These are phyloP conservation scores for Russula sp. DNA, from an alignment of 768 basidiomycete species.

Conservation along the genomic window DNA sequence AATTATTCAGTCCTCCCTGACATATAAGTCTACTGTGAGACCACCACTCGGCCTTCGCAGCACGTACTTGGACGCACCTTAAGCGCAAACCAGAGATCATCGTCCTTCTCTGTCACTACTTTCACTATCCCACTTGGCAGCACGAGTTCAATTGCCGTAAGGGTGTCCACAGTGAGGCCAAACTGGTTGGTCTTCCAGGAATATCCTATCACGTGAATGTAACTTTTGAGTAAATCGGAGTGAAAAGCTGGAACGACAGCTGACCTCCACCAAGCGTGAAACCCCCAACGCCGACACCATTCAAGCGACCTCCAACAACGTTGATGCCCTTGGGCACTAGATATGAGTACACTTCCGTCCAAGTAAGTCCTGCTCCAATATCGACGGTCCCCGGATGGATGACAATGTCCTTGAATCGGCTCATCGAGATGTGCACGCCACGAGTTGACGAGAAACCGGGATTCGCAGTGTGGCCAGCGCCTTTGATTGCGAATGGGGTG, in stretches of 20 bases:
- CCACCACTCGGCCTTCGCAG: not conserved
- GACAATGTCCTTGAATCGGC: not conserved
- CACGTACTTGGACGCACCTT: not conserved
- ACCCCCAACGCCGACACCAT: not conserved
- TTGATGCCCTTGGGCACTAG: not conserved
- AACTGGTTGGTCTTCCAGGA: conserved; percentile 22
- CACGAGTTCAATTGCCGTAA: not conserved
- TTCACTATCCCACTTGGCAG: not conserved
- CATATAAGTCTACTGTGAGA: not conserved
- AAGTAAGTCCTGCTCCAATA: not conserved
- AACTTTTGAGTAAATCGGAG: not conserved
- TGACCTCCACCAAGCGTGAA: not conserved
- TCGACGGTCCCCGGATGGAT: not conserved
- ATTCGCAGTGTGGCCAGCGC: not conserved
- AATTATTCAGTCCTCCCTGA: conserved; percentile 19
- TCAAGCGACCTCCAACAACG: not conserved
- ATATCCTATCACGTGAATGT: not conserved
- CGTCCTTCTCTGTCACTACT: not conserved
- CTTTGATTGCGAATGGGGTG: not conserved
- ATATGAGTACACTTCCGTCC: not conserved
- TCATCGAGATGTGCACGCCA: conserved; percentile 2
- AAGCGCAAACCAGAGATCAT: conserved; percentile 1
- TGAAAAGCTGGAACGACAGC: not conserved
- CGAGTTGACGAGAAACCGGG: conserved; percentile 1
- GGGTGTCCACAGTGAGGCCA: conserved; percentile 5